Conservation (phyloP, 345 rosid species). For the Mercurialis annua region DNA sequence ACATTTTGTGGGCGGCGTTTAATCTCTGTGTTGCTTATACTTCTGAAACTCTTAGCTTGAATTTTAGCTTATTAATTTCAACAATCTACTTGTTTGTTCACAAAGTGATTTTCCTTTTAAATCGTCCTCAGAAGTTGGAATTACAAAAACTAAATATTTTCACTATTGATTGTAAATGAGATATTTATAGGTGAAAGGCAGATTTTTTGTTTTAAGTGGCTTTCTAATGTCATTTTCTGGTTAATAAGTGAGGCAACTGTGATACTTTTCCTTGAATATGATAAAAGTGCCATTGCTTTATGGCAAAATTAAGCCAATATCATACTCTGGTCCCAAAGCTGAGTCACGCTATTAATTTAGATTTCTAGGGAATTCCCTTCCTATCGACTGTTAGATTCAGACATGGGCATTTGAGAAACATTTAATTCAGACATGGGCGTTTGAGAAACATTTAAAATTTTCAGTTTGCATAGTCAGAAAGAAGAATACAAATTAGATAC, state of each 20-base stretch:
- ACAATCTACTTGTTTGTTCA: not conserved
- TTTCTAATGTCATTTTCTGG: conserved; percentile 2
- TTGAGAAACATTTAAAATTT: no score
- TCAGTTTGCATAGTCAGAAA: not conserved
- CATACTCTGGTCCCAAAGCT: not conserved
- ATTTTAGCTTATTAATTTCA: conserved; percentile 4
- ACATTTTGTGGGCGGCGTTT: not conserved
- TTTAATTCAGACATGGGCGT: no score
- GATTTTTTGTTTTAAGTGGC: not conserved
- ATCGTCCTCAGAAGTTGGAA: not conserved
- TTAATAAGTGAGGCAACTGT: conserved; percentile 12
- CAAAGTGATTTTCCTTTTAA: not conserved
- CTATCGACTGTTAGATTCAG: no score
- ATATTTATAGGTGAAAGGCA: no score
- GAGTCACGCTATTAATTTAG: no score
- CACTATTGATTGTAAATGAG: no score
- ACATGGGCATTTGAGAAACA: no score
- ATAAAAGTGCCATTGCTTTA: not conserved
- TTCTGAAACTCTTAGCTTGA: conserved; percentile 9
- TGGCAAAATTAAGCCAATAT: not conserved
- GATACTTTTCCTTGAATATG: not conserved
- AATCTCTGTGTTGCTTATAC: conserved; percentile 18
- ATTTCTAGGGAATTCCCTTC: no score
- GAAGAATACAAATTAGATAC: not conserved
- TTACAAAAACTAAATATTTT: no score